Evolutionary conservation across 352 stramenopile species (phyloP).

Genomic region (Achlya hypogyna): DNA sequence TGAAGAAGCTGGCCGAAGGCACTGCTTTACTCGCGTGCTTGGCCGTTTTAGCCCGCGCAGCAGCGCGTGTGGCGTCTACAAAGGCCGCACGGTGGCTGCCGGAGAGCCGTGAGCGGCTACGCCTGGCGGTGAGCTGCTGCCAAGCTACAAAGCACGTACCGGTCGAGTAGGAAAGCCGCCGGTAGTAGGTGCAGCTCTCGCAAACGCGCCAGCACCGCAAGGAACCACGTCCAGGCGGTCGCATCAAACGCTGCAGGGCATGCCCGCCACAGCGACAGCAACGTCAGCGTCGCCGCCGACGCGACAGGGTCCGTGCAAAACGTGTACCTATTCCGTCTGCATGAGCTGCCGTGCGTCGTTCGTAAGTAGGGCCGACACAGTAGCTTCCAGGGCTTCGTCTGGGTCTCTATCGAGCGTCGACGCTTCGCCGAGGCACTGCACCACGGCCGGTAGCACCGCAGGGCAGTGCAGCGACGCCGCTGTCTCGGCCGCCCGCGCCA

Average conservation of each 20-base stretch:
- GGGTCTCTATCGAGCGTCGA: background rate
- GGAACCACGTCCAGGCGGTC: background rate
- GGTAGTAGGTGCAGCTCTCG: slow-evolving; percentile 11
- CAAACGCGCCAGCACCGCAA: background rate
- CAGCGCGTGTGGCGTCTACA: background rate
- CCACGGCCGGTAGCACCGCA: background rate
- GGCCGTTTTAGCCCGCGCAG: background rate
- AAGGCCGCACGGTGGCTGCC: background rate
- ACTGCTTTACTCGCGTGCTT: background rate
- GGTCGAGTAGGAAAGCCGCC: background rate
- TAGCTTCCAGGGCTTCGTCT: background rate
- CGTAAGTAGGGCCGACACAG: background rate
- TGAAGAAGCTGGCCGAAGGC: background rate
- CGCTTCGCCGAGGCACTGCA: background rate
- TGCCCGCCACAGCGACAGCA: slow-evolving; percentile 5
- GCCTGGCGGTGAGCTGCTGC: background rate
- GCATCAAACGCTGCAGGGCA: background rate
- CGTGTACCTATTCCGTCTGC: slow-evolving; percentile 6
- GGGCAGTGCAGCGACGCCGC: slow-evolving; percentile 2
- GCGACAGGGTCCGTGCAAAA: slow-evolving; percentile 10
- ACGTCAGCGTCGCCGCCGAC: background rate
- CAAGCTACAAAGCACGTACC: background rate
- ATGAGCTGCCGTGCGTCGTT: background rate
- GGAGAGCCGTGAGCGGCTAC: background rate
- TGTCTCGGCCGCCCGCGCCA: background rate